These are phyloP conservation scores for Botrytis cinerea DNA, from an alignment of 2,329 filamentous ascomycete genomes.

Conservation along the genomic window DNA sequence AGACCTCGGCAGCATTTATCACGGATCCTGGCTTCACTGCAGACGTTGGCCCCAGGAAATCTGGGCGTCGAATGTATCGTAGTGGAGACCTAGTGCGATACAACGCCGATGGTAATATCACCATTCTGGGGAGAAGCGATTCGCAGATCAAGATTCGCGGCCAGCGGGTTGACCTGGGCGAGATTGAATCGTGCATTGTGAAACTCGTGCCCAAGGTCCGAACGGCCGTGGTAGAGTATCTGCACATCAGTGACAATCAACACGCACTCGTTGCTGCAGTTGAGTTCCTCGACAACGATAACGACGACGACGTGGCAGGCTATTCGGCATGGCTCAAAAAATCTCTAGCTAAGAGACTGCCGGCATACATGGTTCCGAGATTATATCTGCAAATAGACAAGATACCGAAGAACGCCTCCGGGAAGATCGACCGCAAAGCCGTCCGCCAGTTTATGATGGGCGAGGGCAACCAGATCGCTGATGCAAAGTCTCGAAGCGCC, in stretches of 20 bases:
- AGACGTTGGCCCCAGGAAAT: no score
- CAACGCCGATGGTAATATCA: constrained; percentile 41
- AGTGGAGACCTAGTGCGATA: constrained; percentile 48
- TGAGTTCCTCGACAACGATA: background rate
- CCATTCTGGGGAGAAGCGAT: constrained; percentile 46
- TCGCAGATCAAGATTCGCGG: constrained; percentile 45
- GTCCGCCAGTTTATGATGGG: no score
- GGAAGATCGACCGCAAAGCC: constrained; percentile 43
- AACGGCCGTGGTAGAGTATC: background rate
- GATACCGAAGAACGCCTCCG: constrained; percentile 40
- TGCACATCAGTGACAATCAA: background rate
- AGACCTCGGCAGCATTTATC: constrained; percentile 9
- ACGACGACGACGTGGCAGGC: background rate
- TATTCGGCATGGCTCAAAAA: background rate
- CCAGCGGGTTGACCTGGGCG: constrained; percentile 46
- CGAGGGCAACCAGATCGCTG: no score
- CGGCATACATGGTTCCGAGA: constrained; percentile 42
- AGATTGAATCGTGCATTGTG: constrained; percentile 40
- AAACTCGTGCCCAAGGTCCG: background rate
- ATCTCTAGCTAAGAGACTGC: constrained; percentile 18
- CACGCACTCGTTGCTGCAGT: constrained; percentile 28
- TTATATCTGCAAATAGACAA: constrained; percentile 38
- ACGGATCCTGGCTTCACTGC: constrained; percentile 31
- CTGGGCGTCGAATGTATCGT: constrained; percentile 41
- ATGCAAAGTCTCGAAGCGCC: no score